Evolutionary conservation across 208 protist species (phyloP).

Genomic region (Chromosphaera perkinsii): DNA sequence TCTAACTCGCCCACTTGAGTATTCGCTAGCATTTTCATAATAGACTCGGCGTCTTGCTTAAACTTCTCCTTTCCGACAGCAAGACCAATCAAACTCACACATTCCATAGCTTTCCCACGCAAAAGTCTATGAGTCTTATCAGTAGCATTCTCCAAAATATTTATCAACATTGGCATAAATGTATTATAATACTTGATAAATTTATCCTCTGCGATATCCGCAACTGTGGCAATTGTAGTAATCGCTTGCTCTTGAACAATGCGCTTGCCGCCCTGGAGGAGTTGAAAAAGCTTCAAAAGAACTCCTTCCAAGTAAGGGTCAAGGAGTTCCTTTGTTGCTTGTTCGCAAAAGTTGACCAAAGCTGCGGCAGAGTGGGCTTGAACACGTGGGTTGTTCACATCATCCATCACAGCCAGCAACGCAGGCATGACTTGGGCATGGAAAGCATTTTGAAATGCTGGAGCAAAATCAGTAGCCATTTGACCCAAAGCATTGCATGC

Average conservation of each 20-base stretch:
- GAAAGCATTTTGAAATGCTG: conserved; percentile 35
- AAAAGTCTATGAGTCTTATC: conserved; percentile 49
- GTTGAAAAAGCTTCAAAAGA: conserved; percentile 34
- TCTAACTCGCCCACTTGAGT: conserved; percentile 26
- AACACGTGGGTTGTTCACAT: conserved; percentile 51
- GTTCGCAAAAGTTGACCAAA: conserved; percentile 72
- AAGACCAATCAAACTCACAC: conserved; percentile 66
- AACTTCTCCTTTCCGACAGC: conserved; percentile 75
- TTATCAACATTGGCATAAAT: conserved; percentile 70
- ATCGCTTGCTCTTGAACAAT: conserved; percentile 58
- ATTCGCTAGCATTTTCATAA: conserved; percentile 52
- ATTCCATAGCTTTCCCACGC: conserved; percentile 73
- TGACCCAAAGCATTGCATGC: conserved; percentile 70
- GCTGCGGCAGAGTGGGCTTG: conserved; percentile 58
- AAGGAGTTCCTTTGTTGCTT: conserved; percentile 37
- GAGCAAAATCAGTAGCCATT: conserved; percentile 68
- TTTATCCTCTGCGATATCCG: conserved; percentile 49
- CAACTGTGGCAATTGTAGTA: conserved; percentile 70
- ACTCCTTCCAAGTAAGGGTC: conserved; percentile 41
- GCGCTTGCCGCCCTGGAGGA: conserved; percentile 36
- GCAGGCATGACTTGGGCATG: conserved; percentile 50
- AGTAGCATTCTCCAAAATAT: conserved; percentile 47
- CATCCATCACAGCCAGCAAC: conserved; percentile 56
- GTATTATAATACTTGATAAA: conserved; percentile 68
- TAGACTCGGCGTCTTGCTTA: conserved; percentile 53